These are phyloP conservation scores for Corylus americana DNA, from an alignment of 306 rosid genomes.

Conservation along the genomic window DNA sequence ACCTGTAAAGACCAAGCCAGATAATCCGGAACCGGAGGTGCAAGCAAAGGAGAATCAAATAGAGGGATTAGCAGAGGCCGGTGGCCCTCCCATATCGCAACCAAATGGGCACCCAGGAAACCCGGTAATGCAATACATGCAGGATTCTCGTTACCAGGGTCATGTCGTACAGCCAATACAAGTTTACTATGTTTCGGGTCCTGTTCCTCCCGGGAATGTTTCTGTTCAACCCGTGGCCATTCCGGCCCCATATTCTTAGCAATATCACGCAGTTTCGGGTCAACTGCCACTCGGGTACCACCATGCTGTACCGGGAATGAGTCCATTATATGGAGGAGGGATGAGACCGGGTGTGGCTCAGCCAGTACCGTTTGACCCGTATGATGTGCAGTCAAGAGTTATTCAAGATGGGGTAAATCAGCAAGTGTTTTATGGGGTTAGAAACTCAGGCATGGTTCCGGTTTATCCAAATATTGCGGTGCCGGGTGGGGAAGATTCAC, in stretches of 20 bases:
- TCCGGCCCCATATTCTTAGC: slow-evolving; percentile 48
- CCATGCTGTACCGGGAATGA: slow-evolving; percentile 43
- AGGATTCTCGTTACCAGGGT: slow-evolving; percentile 42
- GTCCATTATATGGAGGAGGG: slow-evolving; percentile 55
- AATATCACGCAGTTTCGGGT: slow-evolving; percentile 35
- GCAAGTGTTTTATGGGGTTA: slow-evolving; percentile 55
- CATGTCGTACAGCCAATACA: slow-evolving; percentile 45
- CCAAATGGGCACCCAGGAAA: slow-evolving; percentile 28
- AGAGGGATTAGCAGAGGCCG: slow-evolving; percentile 30
- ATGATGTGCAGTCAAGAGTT: slow-evolving; percentile 34
- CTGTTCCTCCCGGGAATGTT: slow-evolving; percentile 38
- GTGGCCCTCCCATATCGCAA: slow-evolving; percentile 27
- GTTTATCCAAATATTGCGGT: slow-evolving; percentile 31
- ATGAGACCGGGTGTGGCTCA: slow-evolving; percentile 33
- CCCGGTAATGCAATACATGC: slow-evolving; percentile 40
- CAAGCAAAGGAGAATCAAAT: slow-evolving; percentile 38
- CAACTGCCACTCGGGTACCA: slow-evolving; percentile 63
- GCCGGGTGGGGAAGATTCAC: slow-evolving; percentile 48
- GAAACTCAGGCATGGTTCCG: slow-evolving; percentile 34
- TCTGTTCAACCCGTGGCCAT: slow-evolving; percentile 46
- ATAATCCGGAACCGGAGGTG: slow-evolving; percentile 29
- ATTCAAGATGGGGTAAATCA: slow-evolving; percentile 47
- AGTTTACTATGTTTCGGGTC: slow-evolving; percentile 49
- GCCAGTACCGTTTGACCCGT: slow-evolving; percentile 35
- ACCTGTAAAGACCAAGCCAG: slow-evolving; percentile 72